phyloP scores from a whole-genome alignment of 164 flowering plant species.

The Chimonanthus praecox region DNA sequence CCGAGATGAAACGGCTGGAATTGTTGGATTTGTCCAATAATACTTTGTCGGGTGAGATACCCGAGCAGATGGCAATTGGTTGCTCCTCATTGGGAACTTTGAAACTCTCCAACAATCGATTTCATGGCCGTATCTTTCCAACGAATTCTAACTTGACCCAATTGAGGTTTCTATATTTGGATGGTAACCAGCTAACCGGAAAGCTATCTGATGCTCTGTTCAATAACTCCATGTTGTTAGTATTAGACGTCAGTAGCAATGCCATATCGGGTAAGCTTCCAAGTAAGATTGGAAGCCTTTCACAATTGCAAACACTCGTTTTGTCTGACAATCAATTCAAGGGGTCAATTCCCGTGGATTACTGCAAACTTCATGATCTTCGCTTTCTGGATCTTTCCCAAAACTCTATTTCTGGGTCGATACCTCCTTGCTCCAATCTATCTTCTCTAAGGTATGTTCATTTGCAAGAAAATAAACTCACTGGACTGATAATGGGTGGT shows the following conservation, averaged over 20 bases:
- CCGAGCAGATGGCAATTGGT: background rate
- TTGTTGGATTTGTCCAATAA: constrained; percentile 1
- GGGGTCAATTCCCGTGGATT: constrained; percentile 10
- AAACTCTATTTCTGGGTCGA: constrained; percentile 8
- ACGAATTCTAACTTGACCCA: background rate
- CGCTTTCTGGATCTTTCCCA: constrained; percentile 13
- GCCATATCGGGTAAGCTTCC: background rate
- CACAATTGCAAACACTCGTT: background rate
- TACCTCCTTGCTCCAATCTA: constrained; percentile 7
- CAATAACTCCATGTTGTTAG: background rate
- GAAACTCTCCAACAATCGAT: constrained; percentile 5
- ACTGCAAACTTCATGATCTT: background rate
- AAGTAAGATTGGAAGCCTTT: background rate
- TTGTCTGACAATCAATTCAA: background rate
- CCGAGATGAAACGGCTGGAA: background rate
- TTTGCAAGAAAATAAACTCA: constrained; percentile 5
- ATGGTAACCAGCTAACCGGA: constrained; percentile 5
- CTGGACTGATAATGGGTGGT: background rate
- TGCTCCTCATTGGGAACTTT: background rate
- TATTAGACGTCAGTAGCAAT: constrained; percentile 1
- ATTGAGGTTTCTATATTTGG: background rate
- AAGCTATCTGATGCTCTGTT: background rate
- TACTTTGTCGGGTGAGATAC: constrained; percentile 2
- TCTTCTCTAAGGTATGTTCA: background rate
- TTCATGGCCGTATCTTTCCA: constrained; percentile 7